Evolutionary conservation across 495 filamentous ascomycete genomes (phyloP), one percentile per base, ranked within the genome.

Genomic region (Penicillium malachiteum): DNA sequence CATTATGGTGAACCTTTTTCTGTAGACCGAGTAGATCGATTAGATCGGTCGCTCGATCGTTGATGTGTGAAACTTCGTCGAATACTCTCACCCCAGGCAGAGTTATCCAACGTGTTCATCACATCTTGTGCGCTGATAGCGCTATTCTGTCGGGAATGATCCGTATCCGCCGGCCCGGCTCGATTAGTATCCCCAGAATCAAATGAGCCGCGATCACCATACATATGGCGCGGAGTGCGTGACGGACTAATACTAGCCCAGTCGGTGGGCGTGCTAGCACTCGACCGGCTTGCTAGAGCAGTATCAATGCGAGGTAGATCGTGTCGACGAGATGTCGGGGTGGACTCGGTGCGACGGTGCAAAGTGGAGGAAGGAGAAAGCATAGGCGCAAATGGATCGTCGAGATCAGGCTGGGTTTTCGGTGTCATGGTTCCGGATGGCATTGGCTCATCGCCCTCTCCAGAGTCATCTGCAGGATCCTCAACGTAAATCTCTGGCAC

Each of bases 401-500:
- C 55, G 12, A 50, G 31, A 5, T 62, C 65, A 5, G 51, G 55
- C 26, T 57, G 63, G n/a, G 50, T 61, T 33, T 58, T 59, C 10
- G 65, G 62, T 16, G 63, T 66, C 54, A 62, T 62, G 12, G 56
- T 49, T 13, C 63, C 63, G 4, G 21, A 26, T 0, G 60, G 37
- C n/a, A 50, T 55, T 16, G 62, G 50, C 44, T 64, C 57, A 44
- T 64, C 63, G 10, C 56, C 31, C 40, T 62, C 33, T 56, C 57
- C 42, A 51, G 64, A 44, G 62, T 75, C 53, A 64, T 73, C 63
- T 13, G 73, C 74, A 31, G 84, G 79, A 46, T 84, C 87, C 57
- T 96, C 92, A 31, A 97, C 87, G 54, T 88, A 87, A 58, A 97
- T 96, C 60, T 96, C 91, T 2, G 94, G 94, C 31, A 96, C 89